Base-by-base conservation (phyloP, 1,284 basidiomycete genomes). In the Golubevia sp. region DNA sequence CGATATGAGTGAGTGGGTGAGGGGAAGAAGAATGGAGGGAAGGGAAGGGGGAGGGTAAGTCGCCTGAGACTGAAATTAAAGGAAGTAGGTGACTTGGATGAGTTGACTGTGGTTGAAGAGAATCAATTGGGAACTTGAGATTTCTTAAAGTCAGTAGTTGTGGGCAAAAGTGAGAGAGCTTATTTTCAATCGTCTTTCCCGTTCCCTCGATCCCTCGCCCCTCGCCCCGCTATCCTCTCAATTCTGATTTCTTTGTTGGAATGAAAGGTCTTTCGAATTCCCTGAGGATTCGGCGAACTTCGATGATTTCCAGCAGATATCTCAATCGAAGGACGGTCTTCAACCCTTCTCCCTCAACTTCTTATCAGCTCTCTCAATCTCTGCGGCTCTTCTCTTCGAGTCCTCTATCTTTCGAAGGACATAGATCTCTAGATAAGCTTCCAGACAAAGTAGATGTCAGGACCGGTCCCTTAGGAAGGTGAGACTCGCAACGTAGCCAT, bases 41-140 rank as follows among this genome's bases (percentile, higher is more conserved):
- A 38, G 21, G 51, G n/a, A 49, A 69, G 30, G 58, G 25, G 18
- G 34, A 54, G 38, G n/a, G 48, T n/a, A 7, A 64, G 65, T 75
- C 76, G 83, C 73, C 76, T 74, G 71, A 83, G 83, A 58, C 77
- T 73, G 55, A 85, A 86, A 88, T 59, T 88, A 90, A 66, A 92
- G 88, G 67, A 89, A 88, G 72, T 90, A 89, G 15, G 91, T 89
- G 73, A 88, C 90, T 74, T 88, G 88, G 63, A 83, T 50, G 70
- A 70, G 63, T 84, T 77, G 71, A 85, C 77, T 25, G 83, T 81
- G 2, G 83, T 82, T 7, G 84, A 84, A 66, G 78, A 72, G n/a
- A 62, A 44, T 49, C 85, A 64, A 67, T 59, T 77, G 56, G 18
- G 85, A 84, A 26, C 85, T 58, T 4, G 63, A 65, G 66, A 78